A percentile compares a stretch with the other conserved stretches of the same genome.
Evolutionary conservation across 2,329 filamentous ascomycete species (phyloP).

Genomic region (Fonsecaea pedrosoi): DNA sequence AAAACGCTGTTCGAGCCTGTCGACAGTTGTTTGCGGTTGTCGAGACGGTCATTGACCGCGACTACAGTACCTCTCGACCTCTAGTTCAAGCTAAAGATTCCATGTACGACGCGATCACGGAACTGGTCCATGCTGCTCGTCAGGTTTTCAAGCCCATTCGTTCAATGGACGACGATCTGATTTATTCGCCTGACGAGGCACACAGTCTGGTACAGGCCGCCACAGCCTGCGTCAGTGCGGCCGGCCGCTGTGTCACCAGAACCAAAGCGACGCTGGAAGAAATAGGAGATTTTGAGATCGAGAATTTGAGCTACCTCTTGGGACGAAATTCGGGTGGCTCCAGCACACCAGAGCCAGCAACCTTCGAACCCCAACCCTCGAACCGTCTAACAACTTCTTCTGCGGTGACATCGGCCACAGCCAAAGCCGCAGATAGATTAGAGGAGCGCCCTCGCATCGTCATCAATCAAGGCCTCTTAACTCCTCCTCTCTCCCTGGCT

Average conservation of each 20-base stretch:
- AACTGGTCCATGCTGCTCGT: constrained; percentile 79
- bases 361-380: constrained; percentile 4
- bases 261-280: constrained; percentile 84
- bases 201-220: constrained; percentile 77
- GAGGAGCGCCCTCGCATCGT: constrained; percentile 22
- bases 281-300: constrained; percentile 81
- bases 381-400: constrained; percentile 20
- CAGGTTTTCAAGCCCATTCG: constrained; percentile 75
- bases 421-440: constrained; percentile 5
- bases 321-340: constrained; percentile 31
- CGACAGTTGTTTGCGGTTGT: constrained; percentile 79
- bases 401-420: not conserved
- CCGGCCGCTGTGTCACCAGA: constrained; percentile 88
- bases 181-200: constrained; percentile 81
- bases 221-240: constrained; percentile 85
- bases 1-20: constrained; percentile 82
- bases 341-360: constrained; percentile 58
- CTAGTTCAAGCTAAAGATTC: constrained; percentile 72
- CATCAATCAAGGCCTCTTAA: constrained; percentile 24
- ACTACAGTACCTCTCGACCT: constrained; percentile 69
- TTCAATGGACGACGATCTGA: constrained; percentile 73
- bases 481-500: constrained; percentile 30
- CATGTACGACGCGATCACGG: constrained; percentile 80
- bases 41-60: constrained; percentile 80
- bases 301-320: constrained; percentile 26